phyloP scores from a whole-genome alignment of 352 stramenopile genomes.

The Globisporangium splendens region DNA sequence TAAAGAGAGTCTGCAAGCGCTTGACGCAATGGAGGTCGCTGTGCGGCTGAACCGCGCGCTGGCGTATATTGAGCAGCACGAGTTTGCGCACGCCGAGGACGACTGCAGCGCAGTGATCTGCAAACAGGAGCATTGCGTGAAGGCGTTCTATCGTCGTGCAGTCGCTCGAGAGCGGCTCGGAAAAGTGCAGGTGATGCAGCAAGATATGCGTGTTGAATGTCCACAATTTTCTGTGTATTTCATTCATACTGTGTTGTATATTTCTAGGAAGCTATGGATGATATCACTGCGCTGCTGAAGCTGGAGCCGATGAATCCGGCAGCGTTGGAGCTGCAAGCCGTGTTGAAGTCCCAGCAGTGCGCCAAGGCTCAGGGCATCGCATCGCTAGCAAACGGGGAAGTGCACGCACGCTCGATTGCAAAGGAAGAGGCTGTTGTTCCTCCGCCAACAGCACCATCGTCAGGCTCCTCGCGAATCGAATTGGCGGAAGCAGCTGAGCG shows the following conservation, averaged over 20 bases:
- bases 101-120: constrained; percentile 73
- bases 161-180: constrained; percentile 68
- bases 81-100: constrained; percentile 30
- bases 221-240: background rate
- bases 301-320: constrained; percentile 46
- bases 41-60: constrained; percentile 69
- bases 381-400: background rate
- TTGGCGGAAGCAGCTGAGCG: constrained; percentile 20
- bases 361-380: background rate
- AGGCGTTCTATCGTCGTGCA: constrained; percentile 88
- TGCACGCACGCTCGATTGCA: constrained; percentile 6
- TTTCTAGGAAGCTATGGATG: constrained; percentile 28
- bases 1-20: constrained; percentile 1
- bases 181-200: constrained; percentile 36
- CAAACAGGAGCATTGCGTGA: constrained; percentile 74
- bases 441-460: background rate
- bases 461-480: background rate
- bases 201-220: background rate
- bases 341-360: background rate
- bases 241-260: background rate
- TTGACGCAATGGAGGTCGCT: constrained; percentile 33
- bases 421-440: background rate
- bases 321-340: background rate
- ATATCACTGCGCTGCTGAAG: constrained; percentile 22
- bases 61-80: constrained; percentile 36